Base-by-base conservation (phyloP, 2,329 filamentous ascomycete genomes). In the Zopfia rhizophila region DNA sequence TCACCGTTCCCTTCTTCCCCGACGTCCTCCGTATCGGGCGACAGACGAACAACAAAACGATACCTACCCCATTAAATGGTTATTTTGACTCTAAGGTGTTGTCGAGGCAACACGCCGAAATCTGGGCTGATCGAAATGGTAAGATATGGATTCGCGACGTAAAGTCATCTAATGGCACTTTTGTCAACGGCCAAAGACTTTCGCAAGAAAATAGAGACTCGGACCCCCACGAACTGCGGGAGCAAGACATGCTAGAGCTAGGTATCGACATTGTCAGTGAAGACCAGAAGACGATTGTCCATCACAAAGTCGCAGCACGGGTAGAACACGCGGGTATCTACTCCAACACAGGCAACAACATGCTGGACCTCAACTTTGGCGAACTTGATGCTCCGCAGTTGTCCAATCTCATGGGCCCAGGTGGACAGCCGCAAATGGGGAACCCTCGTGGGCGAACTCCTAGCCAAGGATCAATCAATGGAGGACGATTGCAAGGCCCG, bases 211-310 rank as follows among this genome's bases (percentile, higher is more conserved):
- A 97, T 64, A 86, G 92, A 60, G 94, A 99, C 72, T 97, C 93
- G 0, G 94, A 97, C 51, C 92, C 94, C 0, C 91, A 97, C 68
- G 93, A 97, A 68, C 78, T 99, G 23, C 88, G 92, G 63, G 91
- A 93, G 48, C 87, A 91, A 56, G 94, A 99, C 67, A 90, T 94
- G 53, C 78, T 99, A 40, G 94, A 99, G 68, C 81, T 99, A 24
- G 94, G 94, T 44, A 99, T 99, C 62, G 94, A 99, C 68, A 99
- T 99, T 65, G 93, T 99, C 38, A 96, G 91, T 72, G 94, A 99
- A 71, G 94, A 99, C 69, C 93, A 97, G 70, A 97, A 96, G 75
- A 97, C 92, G 0, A 91, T 99, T 19, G 92, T 99, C 11, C 94
- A 99, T 68, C 94, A 97, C 77, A 99, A 99, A 69, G 94, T 99